These are phyloP conservation scores for Boechera divaricarpa DNA, from an alignment of 345 rosid species.

Conservation along the genomic window DNA sequence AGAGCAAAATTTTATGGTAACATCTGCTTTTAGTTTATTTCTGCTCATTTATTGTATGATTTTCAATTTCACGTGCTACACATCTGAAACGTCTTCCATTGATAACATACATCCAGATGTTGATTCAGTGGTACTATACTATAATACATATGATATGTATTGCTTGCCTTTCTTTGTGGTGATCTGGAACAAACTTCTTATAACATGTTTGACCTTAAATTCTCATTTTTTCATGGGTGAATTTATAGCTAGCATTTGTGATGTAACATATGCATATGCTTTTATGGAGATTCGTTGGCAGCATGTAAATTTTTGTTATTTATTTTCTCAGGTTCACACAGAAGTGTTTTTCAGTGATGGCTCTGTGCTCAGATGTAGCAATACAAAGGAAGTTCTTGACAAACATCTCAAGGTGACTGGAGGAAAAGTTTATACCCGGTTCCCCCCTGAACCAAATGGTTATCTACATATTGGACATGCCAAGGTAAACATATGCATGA, in stretches of 20 bases:
- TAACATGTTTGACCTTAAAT: slow-evolving; percentile 16
- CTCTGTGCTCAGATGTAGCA: slow-evolving; percentile 82
- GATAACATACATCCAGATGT: slow-evolving; percentile 4
- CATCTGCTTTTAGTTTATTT: background rate
- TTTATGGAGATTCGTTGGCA: background rate
- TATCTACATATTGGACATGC: slow-evolving; percentile 99
- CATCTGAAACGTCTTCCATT: slow-evolving; percentile 16
- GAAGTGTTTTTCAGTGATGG: slow-evolving; percentile 80
- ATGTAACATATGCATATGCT: background rate
- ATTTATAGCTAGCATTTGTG: background rate
- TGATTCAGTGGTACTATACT: slow-evolving; percentile 21
- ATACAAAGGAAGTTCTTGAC: slow-evolving; percentile 74
- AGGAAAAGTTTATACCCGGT: slow-evolving; percentile 80
- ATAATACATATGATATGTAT: background rate
- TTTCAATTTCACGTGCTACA: slow-evolving; percentile 2
- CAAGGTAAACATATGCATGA: slow-evolving; percentile 58
- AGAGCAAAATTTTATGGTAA: slow-evolving; percentile 83
- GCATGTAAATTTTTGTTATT: background rate
- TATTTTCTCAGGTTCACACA: slow-evolving; percentile 71
- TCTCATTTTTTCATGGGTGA: slow-evolving; percentile 4
- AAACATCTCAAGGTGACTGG: slow-evolving; percentile 82
- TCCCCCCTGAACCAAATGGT: slow-evolving; percentile 99
- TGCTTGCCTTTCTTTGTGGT: slow-evolving; percentile 14
- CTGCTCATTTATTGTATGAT: background rate
- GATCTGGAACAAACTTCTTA: slow-evolving; percentile 6